Evolutionary conservation across 2,329 filamentous ascomycete genomes (phyloP).

Genomic region (Hymenoscyphus infarciens): DNA sequence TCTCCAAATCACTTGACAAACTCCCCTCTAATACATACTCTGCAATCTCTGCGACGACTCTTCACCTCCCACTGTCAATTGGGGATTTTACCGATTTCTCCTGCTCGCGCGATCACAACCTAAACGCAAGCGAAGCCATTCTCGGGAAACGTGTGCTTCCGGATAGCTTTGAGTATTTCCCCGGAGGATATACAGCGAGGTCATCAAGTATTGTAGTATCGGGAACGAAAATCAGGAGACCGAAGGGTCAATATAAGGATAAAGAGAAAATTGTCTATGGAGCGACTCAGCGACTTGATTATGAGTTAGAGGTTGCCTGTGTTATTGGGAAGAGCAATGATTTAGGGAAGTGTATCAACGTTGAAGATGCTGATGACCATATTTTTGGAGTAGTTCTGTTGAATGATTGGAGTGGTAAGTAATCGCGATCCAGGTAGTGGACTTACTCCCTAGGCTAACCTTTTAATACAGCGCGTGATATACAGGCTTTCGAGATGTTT

Average conservation of each 20-base stretch:
- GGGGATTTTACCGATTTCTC: slow-evolving; percentile 57
- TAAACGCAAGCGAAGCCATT: slow-evolving; percentile 46
- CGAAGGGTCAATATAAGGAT: slow-evolving; percentile 42
- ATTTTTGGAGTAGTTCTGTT: slow-evolving; percentile 61
- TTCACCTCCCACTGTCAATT: slow-evolving; percentile 54
- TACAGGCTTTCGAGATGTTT: slow-evolving; percentile 42
- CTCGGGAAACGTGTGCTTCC: slow-evolving; percentile 30
- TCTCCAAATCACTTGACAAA: no score
- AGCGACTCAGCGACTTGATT: slow-evolving; percentile 35
- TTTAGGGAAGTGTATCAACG: slow-evolving; percentile 37
- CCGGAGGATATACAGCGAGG: slow-evolving; percentile 57
- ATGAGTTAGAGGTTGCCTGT: slow-evolving; percentile 27
- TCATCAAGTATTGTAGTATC: slow-evolving; percentile 73
- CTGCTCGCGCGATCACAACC: slow-evolving; percentile 49
- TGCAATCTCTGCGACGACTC: slow-evolving; percentile 18
- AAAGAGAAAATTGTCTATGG: slow-evolving; percentile 22
- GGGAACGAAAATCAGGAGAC: slow-evolving; percentile 65
- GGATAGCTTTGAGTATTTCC: slow-evolving; percentile 45
- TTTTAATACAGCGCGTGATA: slow-evolving; percentile 47
- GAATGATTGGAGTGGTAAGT: slow-evolving; percentile 56
- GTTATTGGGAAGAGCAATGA: slow-evolving; percentile 37
- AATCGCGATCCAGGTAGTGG: neutral
- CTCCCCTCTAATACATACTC: no score
- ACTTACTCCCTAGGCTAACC: neutral
- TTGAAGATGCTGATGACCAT: slow-evolving; percentile 51